Percentiles rank a stretch among this genome's conserved stretches.
Evolutionary conservation across 1,284 basidiomycete species (phyloP).

Genomic region (Tilletia walkeri): DNA sequence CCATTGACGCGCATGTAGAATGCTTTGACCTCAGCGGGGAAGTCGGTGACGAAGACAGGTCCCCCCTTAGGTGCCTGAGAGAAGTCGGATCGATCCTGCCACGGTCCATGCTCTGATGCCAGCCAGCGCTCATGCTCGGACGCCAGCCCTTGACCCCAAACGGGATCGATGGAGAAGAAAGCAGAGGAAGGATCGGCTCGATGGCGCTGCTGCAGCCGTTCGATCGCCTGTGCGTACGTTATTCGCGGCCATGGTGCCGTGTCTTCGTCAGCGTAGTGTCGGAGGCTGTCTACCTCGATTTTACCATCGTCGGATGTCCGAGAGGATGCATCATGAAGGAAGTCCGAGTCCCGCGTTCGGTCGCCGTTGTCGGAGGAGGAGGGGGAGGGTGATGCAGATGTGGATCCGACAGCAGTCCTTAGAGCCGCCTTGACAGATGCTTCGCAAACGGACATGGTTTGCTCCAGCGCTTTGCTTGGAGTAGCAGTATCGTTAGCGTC

Average conservation of each 20-base stretch:
- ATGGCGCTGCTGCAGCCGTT: conserved; percentile 61
- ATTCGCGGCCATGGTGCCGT: conserved; percentile 68
- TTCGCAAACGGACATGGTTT: conserved; percentile 30
- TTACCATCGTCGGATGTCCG: background rate
- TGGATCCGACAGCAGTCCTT: conserved; percentile 17
- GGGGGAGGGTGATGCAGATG: background rate
- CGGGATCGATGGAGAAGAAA: conserved; percentile 57
- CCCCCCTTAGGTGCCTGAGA: conserved; percentile 55
- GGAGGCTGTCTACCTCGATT: conserved; percentile 17
- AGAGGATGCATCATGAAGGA: background rate
- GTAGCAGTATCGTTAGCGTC: conserved; percentile 4
- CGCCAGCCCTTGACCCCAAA: conserved; percentile 72
- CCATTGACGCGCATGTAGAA: conserved; percentile 76
- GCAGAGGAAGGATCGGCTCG: conserved; percentile 56
- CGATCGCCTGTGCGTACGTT: conserved; percentile 75
- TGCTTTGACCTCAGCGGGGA: conserved; percentile 78
- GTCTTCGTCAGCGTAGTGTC: conserved; percentile 17
- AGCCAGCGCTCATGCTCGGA: conserved; percentile 93
- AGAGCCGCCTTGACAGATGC: conserved; percentile 30
- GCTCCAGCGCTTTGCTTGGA: conserved; percentile 29
- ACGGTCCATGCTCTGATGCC: conserved; percentile 60
- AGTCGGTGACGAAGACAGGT: conserved; percentile 88
- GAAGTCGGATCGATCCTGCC: background rate
- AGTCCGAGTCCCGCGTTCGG: background rate
- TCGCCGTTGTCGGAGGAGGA: background rate